Percentiles rank a stretch among this genome's conserved stretches.
Evolutionary conservation across 164 flowering plant species (phyloP).

Genomic region (Macadamia tetraphylla): DNA sequence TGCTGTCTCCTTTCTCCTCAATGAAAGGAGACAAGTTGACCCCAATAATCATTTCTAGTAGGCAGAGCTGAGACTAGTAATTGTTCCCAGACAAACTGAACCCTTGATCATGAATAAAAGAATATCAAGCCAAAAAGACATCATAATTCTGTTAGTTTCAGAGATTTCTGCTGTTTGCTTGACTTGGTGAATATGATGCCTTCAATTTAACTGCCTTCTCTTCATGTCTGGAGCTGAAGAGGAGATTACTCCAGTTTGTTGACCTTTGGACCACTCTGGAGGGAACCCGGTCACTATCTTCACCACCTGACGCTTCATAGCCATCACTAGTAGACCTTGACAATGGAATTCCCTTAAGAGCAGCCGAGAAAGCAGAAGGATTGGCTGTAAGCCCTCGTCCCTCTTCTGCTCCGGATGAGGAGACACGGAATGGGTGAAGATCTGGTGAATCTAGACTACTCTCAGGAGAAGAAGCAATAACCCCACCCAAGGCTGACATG

Average conservation of each 20-base stretch:
- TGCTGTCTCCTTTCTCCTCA: not conserved
- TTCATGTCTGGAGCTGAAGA: slow-evolving; percentile 37
- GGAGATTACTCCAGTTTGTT: slow-evolving; percentile 57
- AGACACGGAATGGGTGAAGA: slow-evolving; percentile 64
- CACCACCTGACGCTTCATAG: slow-evolving; percentile 95
- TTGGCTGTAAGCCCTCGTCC: slow-evolving; percentile 41
- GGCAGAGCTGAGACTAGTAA: slow-evolving; percentile 4
- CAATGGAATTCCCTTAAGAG: slow-evolving; percentile 44
- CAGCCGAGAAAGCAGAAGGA: slow-evolving; percentile 21
- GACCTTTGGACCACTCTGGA: slow-evolving; percentile 50
- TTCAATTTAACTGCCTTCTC: slow-evolving; percentile 29
- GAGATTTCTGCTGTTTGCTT: slow-evolving; percentile 30
- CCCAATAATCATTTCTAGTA: not conserved
- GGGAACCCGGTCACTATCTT: slow-evolving; percentile 85
- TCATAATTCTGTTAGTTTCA: slow-evolving; percentile 13
- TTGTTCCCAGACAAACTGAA: not conserved
- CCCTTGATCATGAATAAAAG: slow-evolving; percentile 26
- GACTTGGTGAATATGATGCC: slow-evolving; percentile 43
- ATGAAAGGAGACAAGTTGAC: not conserved
- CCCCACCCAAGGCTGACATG: slow-evolving; percentile 43
- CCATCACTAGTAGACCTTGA: slow-evolving; percentile 94
- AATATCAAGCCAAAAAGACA: slow-evolving; percentile 17
- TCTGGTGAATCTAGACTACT: slow-evolving; percentile 91
- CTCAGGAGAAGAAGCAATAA: slow-evolving; percentile 79
- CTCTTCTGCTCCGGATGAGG: slow-evolving; percentile 80